Evolutionary conservation across 495 filamentous ascomycete genomes (phyloP).

Genomic region (Friedmanniomyces simplex): DNA sequence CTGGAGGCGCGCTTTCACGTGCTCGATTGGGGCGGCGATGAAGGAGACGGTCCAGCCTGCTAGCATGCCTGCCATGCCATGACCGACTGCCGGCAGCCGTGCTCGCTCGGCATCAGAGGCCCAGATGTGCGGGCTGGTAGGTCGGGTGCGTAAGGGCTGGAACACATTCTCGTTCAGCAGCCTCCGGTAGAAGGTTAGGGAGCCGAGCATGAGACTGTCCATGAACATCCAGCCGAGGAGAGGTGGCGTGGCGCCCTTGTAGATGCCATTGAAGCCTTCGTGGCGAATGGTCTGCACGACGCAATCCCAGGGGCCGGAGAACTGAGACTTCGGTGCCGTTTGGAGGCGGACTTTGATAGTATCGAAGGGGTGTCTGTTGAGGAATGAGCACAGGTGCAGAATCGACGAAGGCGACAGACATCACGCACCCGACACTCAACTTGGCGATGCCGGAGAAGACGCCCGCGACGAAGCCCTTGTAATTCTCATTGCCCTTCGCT

Average conservation of each 20-base stretch:
- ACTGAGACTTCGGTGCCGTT: constrained; percentile 66
- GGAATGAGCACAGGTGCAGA: not conserved
- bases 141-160: constrained; percentile 30
- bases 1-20: constrained; percentile 88
- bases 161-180: constrained; percentile 72
- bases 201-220: constrained; percentile 92
- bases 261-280: constrained; percentile 68
- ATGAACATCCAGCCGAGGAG: constrained; percentile 97
- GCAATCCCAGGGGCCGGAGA: constrained; percentile 80
- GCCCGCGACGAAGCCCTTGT: constrained; percentile 91
- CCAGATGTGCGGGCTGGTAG: constrained; percentile 6
- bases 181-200: constrained; percentile 76
- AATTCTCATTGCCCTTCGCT: constrained; percentile 34
- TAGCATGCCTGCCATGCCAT: constrained; percentile 76
- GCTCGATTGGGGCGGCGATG: constrained; percentile 87
- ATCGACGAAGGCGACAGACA: not conserved
- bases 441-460: constrained; percentile 91
- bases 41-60: constrained; percentile 85
- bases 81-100: constrained; percentile 65
- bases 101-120: constrained; percentile 17
- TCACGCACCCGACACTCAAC: constrained; percentile 53
- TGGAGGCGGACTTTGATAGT: constrained; percentile 94
- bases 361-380: constrained; percentile 64
- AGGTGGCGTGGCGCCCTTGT: constrained; percentile 86
- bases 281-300: constrained; percentile 67